These are phyloP conservation scores for Curvularia verruculosa DNA, from an alignment of 2,329 filamentous ascomycete species.

Conservation along the genomic window DNA sequence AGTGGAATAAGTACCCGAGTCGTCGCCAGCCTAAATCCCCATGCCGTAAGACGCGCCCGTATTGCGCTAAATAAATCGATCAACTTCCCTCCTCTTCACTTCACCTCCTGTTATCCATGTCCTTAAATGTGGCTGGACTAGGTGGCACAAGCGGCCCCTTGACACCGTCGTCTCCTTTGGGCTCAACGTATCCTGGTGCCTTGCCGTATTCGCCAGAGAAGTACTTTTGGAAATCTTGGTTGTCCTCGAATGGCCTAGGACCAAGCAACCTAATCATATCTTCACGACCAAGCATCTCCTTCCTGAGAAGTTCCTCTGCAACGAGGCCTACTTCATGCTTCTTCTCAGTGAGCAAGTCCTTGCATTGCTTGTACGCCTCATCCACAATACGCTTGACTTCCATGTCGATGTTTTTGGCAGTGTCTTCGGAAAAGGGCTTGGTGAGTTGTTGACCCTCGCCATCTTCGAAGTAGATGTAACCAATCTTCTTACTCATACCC, in stretches of 20 bases:
- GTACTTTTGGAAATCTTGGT: conserved; percentile 92
- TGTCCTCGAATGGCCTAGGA: conserved; percentile 80
- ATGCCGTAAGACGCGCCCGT: conserved; percentile 3
- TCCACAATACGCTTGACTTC: conserved; percentile 93
- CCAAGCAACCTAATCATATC: conserved; percentile 91
- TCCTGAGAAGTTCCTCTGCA: conserved; percentile 88
- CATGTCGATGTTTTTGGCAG: conserved; percentile 86
- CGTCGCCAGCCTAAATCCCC: conserved; percentile 1
- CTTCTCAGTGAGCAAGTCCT: conserved; percentile 80
- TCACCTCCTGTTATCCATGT: conserved; percentile 15
- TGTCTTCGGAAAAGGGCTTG: conserved; percentile 96
- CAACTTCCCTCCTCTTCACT: background rate
- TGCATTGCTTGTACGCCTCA: conserved; percentile 90
- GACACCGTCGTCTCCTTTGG: conserved; percentile 39
- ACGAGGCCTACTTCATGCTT: conserved; percentile 87
- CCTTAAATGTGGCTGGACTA: conserved; percentile 32
- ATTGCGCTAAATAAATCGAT: conserved; percentile 1
- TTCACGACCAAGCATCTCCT: conserved; percentile 89
- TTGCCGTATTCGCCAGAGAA: conserved; percentile 61
- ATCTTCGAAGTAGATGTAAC: conserved; percentile 87
- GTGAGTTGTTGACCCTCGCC: conserved; percentile 80
- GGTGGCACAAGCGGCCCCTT: conserved; percentile 47
- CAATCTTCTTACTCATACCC: conserved; percentile 96
- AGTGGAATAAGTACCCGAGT: conserved; percentile 12
- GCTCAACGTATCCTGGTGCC: conserved; percentile 43